Base-by-base conservation (phyloP, 768 basidiomycete species). In the Kwoniella sp. region DNA sequence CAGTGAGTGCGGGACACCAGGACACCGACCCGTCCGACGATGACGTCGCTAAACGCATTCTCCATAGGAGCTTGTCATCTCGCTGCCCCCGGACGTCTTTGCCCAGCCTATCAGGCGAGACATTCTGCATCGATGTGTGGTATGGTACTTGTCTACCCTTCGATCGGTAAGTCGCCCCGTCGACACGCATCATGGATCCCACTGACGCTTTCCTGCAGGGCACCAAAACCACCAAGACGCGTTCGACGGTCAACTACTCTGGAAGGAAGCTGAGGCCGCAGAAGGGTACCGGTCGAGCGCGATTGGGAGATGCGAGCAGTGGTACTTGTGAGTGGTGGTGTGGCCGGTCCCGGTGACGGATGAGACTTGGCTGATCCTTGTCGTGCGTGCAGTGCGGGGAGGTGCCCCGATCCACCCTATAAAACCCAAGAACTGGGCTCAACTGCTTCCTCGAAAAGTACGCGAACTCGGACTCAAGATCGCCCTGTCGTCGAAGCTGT, bases 391-490 rank as follows among this genome's bases (percentile, higher is more conserved):
- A 76, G 74, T 69, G 48, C 80, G 84, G 27, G 93, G 93, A 28
- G 95, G 95, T 75, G 95, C 93, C 62, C 82, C 87, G 33, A 89
- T 89, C 5, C 91, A 90, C 56, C 90, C 90, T 26, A 89, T 89
- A 0, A 86, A 88, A 69, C 88, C 90, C 2, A 82, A 90, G 42
- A 88, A 95, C 71, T 96, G 92, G 74, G 83, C 86, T 63, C 90
- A 89, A 17, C 86, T 88, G 59, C 80, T 99, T 31, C 87, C 88
- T n/a, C 81, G 88, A 58, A 96, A 96, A 76, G 87, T 95, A 60
- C 80, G 89, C 34, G 79, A 88, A 63, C 87, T 96, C 83, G 93
- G 92, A 9, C 84, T 96, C 83, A 82, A 88, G 19, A 85, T 91
- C 44, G 91, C 89, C 2, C 75, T 98, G 38, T 89, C 88, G 60